Conservation (phyloP, 805 yeast species). For the Kazachstania taianensis region DNA sequence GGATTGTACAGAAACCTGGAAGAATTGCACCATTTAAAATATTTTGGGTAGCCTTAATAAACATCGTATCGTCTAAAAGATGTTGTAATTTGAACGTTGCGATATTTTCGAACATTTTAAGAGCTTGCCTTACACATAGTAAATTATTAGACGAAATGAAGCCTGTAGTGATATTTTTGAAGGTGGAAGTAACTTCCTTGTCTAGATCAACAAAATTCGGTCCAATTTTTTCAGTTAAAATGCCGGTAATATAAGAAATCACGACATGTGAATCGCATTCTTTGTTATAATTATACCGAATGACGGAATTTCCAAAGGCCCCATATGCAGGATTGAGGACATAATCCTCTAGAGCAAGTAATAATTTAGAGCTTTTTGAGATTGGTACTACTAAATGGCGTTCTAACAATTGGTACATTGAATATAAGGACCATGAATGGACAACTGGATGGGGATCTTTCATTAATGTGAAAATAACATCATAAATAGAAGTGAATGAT, state of each 20-base stretch:
- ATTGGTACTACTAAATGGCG: conserved; percentile 41
- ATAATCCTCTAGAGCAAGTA: conserved; percentile 33
- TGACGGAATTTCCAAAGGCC: conserved; percentile 32
- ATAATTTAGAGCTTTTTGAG: conserved; percentile 34
- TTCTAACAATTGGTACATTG: conserved; percentile 47
- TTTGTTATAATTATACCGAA: conserved; percentile 41
- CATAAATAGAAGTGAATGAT: conserved; percentile 38
- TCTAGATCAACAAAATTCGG: conserved; percentile 39
- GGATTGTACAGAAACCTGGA: conserved; percentile 14
- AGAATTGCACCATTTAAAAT: conserved; percentile 11
- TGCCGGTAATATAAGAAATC: conserved; percentile 35
- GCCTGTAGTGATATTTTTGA: conserved; percentile 32
- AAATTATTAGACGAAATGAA: conserved; percentile 29
- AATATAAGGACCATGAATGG: conserved; percentile 59
- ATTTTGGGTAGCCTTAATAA: conserved; percentile 16
- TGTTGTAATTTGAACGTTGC: conserved; percentile 20
- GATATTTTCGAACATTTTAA: conserved; percentile 19
- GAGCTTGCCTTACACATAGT: conserved; percentile 16
- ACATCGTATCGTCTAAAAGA: conserved; percentile 24
- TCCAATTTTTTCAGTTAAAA: conserved; percentile 44
- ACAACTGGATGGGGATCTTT: conserved; percentile 81
- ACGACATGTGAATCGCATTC: conserved; percentile 37
- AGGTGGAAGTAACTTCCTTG: conserved; percentile 20
- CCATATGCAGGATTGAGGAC: conserved; percentile 43
- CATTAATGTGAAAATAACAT: conserved; percentile 49